Base-by-base conservation (phyloP, 306 rosid species). In the Benincasa hispida region DNA sequence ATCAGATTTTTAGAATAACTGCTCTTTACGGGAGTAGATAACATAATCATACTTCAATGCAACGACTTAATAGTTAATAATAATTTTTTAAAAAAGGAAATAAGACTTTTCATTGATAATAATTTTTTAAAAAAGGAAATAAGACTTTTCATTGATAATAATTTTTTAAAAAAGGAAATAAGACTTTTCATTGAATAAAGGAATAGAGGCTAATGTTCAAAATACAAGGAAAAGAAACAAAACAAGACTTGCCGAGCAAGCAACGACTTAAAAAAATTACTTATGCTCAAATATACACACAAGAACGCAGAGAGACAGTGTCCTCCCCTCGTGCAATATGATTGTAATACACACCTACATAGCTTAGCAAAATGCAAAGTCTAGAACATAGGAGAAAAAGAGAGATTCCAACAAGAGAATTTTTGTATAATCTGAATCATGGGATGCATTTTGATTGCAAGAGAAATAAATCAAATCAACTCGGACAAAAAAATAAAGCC, bases 1-100 rank as follows among this genome's bases (percentile, higher is more conserved):
- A 78, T 84, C 77, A 84, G 76, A 78, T 76, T 83, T 74, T 35
- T 50, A 59, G 73, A 21, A 25, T 62, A 14, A 25, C 27, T 18
- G 62, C 41, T 30, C 32, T 32, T 53, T 69, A 13, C 10, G 21
- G 6, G 24, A 17, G 69, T 62, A 17, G 19, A 32, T 28, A 62
- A 32, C 45, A 62, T 62, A 62, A 62, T 15, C 72, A 63, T 39
- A 34, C 28, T 39, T 70, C 75, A 4, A 70, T 24, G 5, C 55
- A 68, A 68, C 4, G 42, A 63, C 45, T 32, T 63, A 18, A 34
- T 37, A 41, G 4, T 19, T 65, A 63, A 19, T 35, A n/a, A 63
- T 65, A 4, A n/a, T n/a, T n/a, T n/a, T n/a, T n/a, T n/a, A n/a
- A n/a, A n/a, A n/a, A n/a, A n/a, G n/a, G n/a, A n/a, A n/a, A n/a